A percentile compares a stretch with the other conserved stretches of the same genome.
These are phyloP conservation scores for Fusarium clavum DNA, from an alignment of 2,329 filamentous ascomycete species.

Conservation along the genomic window DNA sequence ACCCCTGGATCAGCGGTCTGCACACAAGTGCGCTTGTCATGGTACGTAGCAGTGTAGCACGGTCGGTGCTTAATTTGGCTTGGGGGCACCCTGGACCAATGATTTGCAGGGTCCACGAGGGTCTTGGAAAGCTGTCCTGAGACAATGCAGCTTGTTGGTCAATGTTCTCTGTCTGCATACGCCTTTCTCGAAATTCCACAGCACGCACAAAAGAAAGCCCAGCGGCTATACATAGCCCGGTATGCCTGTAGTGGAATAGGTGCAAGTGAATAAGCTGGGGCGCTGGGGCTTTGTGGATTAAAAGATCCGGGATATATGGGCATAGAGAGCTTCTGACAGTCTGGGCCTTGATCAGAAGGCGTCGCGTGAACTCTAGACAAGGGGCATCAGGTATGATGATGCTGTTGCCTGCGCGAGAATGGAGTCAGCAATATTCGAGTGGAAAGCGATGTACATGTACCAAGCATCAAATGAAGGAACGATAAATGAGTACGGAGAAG, in stretches of 20 bases:
- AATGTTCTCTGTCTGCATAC: slow-evolving; percentile 8
- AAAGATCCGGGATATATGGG: slow-evolving; percentile 27
- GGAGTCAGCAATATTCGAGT: slow-evolving; percentile 30
- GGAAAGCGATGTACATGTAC: slow-evolving; percentile 17
- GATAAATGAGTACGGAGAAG: neutral
- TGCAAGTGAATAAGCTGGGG: slow-evolving; percentile 18
- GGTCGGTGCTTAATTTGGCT: slow-evolving; percentile 42
- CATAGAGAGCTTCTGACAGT: slow-evolving; percentile 36
- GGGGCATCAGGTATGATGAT: slow-evolving; percentile 41
- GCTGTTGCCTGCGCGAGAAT: slow-evolving; percentile 38
- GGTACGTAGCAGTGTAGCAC: slow-evolving; percentile 22
- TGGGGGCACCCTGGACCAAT: slow-evolving; percentile 30
- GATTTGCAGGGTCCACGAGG: slow-evolving; percentile 42
- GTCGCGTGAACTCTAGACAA: slow-evolving; percentile 44
- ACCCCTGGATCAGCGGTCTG: slow-evolving; percentile 45
- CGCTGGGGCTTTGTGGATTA: slow-evolving; percentile 34
- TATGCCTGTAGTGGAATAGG: slow-evolving; percentile 14
- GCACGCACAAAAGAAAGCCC: slow-evolving; percentile 19
- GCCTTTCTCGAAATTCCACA: slow-evolving; percentile 12
- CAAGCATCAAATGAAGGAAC: slow-evolving; percentile 8
- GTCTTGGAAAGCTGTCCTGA: slow-evolving; percentile 23
- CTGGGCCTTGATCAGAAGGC: slow-evolving; percentile 32
- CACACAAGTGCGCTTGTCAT: slow-evolving; percentile 31
- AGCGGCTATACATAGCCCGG: slow-evolving; percentile 15
- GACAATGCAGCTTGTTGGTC: slow-evolving; percentile 15